phyloP scores from a whole-genome alignment of 768 basidiomycete genomes.

The Hysterangium stoloniferum region DNA sequence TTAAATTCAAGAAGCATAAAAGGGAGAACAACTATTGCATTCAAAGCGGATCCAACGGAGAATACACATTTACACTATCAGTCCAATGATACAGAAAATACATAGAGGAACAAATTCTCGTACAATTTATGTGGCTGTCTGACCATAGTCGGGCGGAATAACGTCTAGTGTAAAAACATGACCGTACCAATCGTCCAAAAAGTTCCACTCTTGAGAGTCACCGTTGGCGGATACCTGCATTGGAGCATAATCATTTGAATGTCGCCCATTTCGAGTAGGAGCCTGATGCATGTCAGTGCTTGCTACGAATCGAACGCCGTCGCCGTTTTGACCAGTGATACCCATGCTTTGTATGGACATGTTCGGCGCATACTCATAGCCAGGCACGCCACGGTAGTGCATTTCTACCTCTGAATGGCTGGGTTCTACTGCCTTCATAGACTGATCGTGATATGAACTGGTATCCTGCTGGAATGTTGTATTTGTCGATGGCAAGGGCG shows the following conservation, averaged over 20 bases:
- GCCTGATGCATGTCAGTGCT: not conserved
- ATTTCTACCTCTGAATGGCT: not conserved
- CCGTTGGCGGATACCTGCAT: slow-evolving; percentile 4
- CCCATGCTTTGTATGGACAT: not conserved
- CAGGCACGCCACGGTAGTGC: not conserved
- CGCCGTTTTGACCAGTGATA: not conserved
- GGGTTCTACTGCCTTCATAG: not conserved
- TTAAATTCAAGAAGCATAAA: too few species aligned
- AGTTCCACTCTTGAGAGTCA: slow-evolving; percentile 8
- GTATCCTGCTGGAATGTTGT: not conserved
- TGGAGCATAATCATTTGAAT: not conserved
- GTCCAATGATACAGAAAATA: too few species aligned
- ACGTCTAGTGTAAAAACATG: slow-evolving; percentile 10
- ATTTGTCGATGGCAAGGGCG: slow-evolving; percentile 1
- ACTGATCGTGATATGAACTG: not conserved
- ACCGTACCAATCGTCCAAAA: slow-evolving; percentile 13
- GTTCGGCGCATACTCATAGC: not conserved
- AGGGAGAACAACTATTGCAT: too few species aligned
- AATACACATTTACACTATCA: too few species aligned
- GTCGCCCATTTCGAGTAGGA: not conserved
- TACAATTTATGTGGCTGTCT: too few species aligned
- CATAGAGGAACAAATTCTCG: too few species aligned
- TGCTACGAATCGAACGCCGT: not conserved
- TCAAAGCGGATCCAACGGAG: too few species aligned
- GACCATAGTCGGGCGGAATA: slow-evolving; percentile 9